phyloP scores from a whole-genome alignment of 371 early-diverging fungal species.

The Lichtheimia corymbifera region DNA sequence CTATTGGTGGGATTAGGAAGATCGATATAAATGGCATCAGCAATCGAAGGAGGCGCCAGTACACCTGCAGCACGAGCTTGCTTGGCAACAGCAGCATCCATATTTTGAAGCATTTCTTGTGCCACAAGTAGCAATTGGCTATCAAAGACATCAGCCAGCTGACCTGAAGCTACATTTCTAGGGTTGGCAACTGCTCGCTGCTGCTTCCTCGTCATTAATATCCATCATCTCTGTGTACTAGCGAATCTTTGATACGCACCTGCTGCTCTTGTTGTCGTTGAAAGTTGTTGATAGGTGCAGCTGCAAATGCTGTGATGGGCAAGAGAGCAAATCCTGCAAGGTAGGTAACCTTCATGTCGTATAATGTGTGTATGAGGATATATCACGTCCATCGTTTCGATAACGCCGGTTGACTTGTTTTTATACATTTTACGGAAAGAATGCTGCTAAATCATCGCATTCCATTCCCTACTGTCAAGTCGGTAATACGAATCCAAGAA shows the following conservation, averaged over 20 bases:
- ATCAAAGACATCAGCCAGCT: not conserved
- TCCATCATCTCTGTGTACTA: not conserved
- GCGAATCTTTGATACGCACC: not conserved
- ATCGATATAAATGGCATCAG: too few species aligned
- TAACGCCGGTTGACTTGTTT: too few species aligned
- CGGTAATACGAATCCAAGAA: too few species aligned
- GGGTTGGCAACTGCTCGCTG: not conserved
- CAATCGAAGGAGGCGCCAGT: too few species aligned
- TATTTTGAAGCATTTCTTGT: not conserved
- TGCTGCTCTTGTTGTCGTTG: not conserved
- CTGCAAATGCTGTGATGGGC: conserved; percentile 1
- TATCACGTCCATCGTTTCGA: too few species aligned
- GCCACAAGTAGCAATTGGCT: not conserved
- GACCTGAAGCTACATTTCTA: not conserved
- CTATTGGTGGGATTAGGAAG: too few species aligned
- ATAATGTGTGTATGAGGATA: too few species aligned
- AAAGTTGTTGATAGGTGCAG: not conserved
- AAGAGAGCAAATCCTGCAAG: conserved; percentile 7
- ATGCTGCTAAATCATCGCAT: too few species aligned
- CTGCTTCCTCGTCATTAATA: not conserved
- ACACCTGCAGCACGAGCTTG: not conserved
- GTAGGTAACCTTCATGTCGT: conserved; percentile 7
- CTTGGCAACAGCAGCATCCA: not conserved
- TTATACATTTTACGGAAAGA: too few species aligned
- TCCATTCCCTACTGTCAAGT: too few species aligned